These are phyloP conservation scores for Cryptosporidium parvum DNA, from an alignment of 169 alveolate species.

Conservation along the genomic window DNA sequence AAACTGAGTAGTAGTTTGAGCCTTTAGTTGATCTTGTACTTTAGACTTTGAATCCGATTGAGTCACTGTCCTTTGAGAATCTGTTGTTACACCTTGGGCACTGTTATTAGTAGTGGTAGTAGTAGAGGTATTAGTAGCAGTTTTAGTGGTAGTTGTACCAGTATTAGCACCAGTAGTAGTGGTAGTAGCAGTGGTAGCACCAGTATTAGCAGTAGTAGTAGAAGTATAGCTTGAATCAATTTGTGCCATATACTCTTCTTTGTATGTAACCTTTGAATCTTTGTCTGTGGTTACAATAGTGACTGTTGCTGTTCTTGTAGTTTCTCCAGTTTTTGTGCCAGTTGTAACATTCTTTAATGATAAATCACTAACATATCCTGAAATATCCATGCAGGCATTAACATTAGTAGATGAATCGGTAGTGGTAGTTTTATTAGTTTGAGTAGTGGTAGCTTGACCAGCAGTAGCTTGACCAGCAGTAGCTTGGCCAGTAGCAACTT, in stretches of 20 bases:
- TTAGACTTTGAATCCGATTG: neutral
- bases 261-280: conserved; percentile 23
- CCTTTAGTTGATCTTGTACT: neutral
- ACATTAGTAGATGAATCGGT: neutral
- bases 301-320: neutral
- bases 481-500: neutral
- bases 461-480: neutral
- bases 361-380: neutral
- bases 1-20: conserved; percentile 6
- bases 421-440: neutral
- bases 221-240: conserved; percentile 12
- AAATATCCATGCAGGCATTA: neutral
- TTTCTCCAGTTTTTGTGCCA: neutral
- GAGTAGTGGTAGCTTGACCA: neutral
- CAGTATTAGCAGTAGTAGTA: neutral
- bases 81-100: neutral
- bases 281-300: conserved; percentile 13
- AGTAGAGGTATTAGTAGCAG: neutral
- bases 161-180: neutral
- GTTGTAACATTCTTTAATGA: neutral
- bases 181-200: neutral
- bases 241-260: neutral
- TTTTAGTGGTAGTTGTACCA: neutral
- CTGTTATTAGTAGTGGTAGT: neutral
- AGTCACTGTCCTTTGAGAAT: neutral